A percentile compares a stretch with the other conserved stretches of the same genome.
phyloP scores from a whole-genome alignment of 495 filamentous ascomycete species.

The Neurospora discreta region DNA sequence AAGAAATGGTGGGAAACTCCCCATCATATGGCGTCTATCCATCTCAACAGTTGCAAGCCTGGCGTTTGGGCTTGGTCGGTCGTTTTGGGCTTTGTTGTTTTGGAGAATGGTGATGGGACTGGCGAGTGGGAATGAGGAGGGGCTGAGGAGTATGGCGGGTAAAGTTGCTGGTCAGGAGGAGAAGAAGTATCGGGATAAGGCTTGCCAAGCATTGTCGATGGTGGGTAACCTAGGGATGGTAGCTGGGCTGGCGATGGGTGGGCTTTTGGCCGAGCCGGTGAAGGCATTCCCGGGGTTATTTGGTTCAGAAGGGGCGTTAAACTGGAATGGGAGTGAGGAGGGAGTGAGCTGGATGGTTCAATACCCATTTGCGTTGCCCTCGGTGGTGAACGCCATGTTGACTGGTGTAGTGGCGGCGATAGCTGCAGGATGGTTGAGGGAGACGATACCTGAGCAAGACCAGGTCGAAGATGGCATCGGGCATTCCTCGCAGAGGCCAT shows the following conservation, averaged over 20 bases:
- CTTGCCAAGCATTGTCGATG: conserved; percentile 73
- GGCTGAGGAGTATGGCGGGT: conserved; percentile 70
- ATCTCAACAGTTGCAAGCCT: conserved; percentile 60
- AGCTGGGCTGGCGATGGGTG: conserved; percentile 42
- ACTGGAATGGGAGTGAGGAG: conserved; percentile 14
- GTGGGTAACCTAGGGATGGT: conserved; percentile 69
- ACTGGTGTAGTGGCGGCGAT: background rate
- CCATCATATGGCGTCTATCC: conserved; percentile 58
- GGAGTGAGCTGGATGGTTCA: conserved; percentile 19
- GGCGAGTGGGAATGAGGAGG: conserved; percentile 65
- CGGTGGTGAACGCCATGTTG: background rate
- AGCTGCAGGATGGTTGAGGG: background rate
- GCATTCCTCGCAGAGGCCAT: background rate
- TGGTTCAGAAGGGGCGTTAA: conserved; percentile 36
- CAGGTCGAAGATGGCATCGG: background rate
- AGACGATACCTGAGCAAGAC: conserved; percentile 3
- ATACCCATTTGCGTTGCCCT: conserved; percentile 2
- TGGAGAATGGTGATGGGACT: conserved; percentile 59
- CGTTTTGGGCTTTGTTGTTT: conserved; percentile 55
- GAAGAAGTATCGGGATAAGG: conserved; percentile 57
- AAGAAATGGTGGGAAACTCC: conserved; percentile 53
- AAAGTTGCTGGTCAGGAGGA: conserved; percentile 56
- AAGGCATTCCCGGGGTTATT: conserved; percentile 54
- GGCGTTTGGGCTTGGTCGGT: conserved; percentile 61
- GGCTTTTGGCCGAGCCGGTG: conserved; percentile 61